Evolutionary conservation across 2,329 filamentous ascomycete species (phyloP), one percentile per base, ranked within the genome.

Genomic region (Neopestalotiopsis sp.): DNA sequence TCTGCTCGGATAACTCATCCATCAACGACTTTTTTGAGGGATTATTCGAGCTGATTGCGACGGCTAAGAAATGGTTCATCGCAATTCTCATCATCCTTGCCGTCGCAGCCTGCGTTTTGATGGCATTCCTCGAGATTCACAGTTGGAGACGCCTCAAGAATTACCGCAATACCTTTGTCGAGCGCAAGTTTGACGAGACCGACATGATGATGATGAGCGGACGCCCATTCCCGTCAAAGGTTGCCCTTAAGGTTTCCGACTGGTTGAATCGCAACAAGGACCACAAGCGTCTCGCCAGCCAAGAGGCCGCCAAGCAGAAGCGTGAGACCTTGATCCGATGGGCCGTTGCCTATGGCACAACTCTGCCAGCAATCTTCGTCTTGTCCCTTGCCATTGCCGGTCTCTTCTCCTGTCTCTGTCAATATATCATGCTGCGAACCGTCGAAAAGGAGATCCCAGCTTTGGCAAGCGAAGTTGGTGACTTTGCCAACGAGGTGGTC

Each of bases 181-280:
- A 87, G 73, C 85, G 91, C 67, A 87, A 89, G 38, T 90, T 90
- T 77, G 94, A 98, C 76, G 88, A 92, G 0, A 90, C 97, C 86
- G 95, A 98, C 77, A 90, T 95, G 45, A 89, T 97, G 57, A 97
- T 98, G 81, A 92, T 98, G 73, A 90, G 92, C 40, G 95, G 94
- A 42, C 89, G 94, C 28, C 94, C 95, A 1, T 89, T 91, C 74
- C 93, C 94, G 1, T 89, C 94, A 1, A 86, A 86, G 1, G 82
- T 87, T 34, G 95, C 95, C 56, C 87, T 97, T 65, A 86, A 84
- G 69, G 90, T 95, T 81, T 88, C 87, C 66, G 80, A 88, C 79
- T 82, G 59, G 61, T 57, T 71, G 58, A 59, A 67, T 63, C 42
- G 64, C 32, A 56, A 56, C 32, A 67, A 59, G 20, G 49, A 58